A percentile compares a stretch with the other conserved stretches of the same genome.
These are phyloP conservation scores for Podospora appendiculata DNA, from an alignment of 495 filamentous ascomycete genomes.

Conservation along the genomic window DNA sequence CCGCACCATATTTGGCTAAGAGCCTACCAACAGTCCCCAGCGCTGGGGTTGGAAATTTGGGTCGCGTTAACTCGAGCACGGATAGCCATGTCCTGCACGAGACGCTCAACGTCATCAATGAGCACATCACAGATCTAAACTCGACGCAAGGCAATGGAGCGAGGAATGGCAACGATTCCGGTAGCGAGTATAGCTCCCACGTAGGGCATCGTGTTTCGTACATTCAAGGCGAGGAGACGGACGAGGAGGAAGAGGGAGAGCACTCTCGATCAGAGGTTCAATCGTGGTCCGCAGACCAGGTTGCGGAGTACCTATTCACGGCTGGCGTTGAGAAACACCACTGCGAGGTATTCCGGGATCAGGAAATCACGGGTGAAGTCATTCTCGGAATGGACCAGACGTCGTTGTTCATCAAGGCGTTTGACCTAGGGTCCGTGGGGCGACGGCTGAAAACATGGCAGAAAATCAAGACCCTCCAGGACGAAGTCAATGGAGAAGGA, in stretches of 20 bases:
- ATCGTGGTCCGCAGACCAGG: constrained; percentile 67
- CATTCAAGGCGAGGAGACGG: constrained; percentile 81
- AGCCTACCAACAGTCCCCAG: constrained; percentile 12
- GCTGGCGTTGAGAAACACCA: constrained; percentile 74
- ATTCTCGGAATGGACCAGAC: constrained; percentile 91
- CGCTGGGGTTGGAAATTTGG: constrained; percentile 11
- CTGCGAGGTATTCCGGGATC: constrained; percentile 88
- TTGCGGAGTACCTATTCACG: constrained; percentile 77
- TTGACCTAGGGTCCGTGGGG: constrained; percentile 88
- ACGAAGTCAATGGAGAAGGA: constrained; percentile 54
- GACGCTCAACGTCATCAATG: constrained; percentile 93
- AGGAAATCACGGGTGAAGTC: constrained; percentile 93
- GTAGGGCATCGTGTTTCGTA: constrained; percentile 73
- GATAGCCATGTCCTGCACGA: constrained; percentile 89
- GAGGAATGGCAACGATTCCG: constrained; percentile 68
- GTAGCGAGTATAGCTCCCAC: constrained; percentile 81
- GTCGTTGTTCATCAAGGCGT: constrained; percentile 87
- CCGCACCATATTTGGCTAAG: constrained; percentile 10
- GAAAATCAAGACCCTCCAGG: constrained; percentile 80
- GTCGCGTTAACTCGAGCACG: constrained; percentile 31
- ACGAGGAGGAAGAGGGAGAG: constrained; percentile 53
- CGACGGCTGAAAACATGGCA: constrained; percentile 89
- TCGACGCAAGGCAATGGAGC: constrained; percentile 50
- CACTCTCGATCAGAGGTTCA: constrained; percentile 59
- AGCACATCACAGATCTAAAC: constrained; percentile 92